These are phyloP conservation scores for Mallotus japonicus DNA, from an alignment of 441 rosid species.

Conservation along the genomic window DNA sequence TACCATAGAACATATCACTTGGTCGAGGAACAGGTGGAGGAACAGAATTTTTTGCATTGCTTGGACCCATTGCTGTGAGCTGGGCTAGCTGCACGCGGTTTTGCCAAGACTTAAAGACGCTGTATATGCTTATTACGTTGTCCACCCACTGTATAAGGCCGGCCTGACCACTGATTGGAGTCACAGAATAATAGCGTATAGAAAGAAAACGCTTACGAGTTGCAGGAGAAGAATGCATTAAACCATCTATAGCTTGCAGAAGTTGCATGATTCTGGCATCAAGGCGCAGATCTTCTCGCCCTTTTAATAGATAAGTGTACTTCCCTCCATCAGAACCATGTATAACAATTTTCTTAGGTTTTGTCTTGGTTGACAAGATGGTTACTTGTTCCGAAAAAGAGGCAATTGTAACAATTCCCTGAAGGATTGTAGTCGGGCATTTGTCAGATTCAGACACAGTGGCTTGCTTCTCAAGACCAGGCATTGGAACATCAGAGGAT, in stretches of 20 bases:
- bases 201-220: slow-evolving; percentile 60
- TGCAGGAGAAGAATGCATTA: slow-evolving; percentile 59
- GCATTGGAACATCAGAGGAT: slow-evolving; percentile 96
- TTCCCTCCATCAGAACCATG: slow-evolving; percentile 93
- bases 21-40: slow-evolving; percentile 92
- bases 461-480: slow-evolving; percentile 91
- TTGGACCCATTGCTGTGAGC: slow-evolving; percentile 54
- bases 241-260: slow-evolving; percentile 86
- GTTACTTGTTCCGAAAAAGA: slow-evolving; percentile 76
- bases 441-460: slow-evolving; percentile 53
- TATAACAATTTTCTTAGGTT: slow-evolving; percentile 90
- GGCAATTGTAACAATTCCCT: slow-evolving; percentile 76
- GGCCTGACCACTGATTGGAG: slow-evolving; percentile 98
- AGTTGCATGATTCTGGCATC: slow-evolving; percentile 99
- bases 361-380: slow-evolving; percentile 90
- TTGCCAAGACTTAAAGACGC: slow-evolving; percentile 96
- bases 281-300: slow-evolving; percentile 98
- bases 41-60: slow-evolving; percentile 53
- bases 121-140: slow-evolving; percentile 88
- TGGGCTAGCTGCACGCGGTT: slow-evolving; percentile 82
- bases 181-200: slow-evolving; percentile 90
- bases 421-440: slow-evolving; percentile 48
- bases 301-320: slow-evolving; percentile 89
- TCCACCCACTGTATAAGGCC: slow-evolving; percentile 99
- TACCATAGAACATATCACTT: slow-evolving; percentile 98